Evolutionary conservation across 2,329 filamentous ascomycete genomes (phyloP).

Genomic region (Aureobasidium zeae): DNA sequence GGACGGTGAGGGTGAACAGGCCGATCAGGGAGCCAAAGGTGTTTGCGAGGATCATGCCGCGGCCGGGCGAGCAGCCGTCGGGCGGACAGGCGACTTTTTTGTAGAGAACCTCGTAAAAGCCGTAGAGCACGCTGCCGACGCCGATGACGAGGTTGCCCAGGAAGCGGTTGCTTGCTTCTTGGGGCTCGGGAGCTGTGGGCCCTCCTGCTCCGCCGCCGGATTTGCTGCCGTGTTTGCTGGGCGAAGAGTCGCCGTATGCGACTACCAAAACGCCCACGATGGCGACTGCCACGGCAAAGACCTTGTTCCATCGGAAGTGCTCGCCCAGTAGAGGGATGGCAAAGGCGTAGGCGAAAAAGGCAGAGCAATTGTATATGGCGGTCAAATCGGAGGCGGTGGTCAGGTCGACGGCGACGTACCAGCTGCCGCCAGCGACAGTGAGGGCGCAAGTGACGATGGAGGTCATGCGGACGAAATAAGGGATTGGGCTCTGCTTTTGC

Average conservation of each 20-base stretch:
- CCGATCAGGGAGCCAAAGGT: conserved; percentile 84
- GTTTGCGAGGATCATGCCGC: conserved; percentile 95
- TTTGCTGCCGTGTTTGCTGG: conserved; percentile 44
- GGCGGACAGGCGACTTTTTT: conserved; percentile 90
- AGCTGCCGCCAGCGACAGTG: conserved; percentile 82
- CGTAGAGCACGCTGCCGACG: conserved; percentile 81
- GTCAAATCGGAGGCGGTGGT: conserved; percentile 91
- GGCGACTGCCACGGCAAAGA: conserved; percentile 74
- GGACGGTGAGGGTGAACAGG: conserved; percentile 69
- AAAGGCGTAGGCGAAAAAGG: conserved; percentile 97
- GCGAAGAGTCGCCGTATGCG: conserved; percentile 68
- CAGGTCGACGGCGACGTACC: conserved; percentile 91
- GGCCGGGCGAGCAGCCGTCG: conserved; percentile 70
- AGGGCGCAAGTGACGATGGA: conserved; percentile 74
- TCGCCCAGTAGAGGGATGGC: conserved; percentile 84
- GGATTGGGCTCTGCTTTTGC: conserved; percentile 45
- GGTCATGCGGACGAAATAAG: conserved; percentile 72
- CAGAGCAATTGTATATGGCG: conserved; percentile 98
- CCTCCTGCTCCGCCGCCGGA: conserved; percentile 46
- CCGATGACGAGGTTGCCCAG: conserved; percentile 89
- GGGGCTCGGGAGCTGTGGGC: conserved; percentile 34
- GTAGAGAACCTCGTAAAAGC: conserved; percentile 94
- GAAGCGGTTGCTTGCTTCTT: conserved; percentile 58
- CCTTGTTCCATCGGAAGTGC: conserved; percentile 73
- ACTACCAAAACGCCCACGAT: conserved; percentile 89